phyloP scores from a whole-genome alignment of 2,329 filamentous ascomycete genomes.

The Orbilia brochopaga region DNA sequence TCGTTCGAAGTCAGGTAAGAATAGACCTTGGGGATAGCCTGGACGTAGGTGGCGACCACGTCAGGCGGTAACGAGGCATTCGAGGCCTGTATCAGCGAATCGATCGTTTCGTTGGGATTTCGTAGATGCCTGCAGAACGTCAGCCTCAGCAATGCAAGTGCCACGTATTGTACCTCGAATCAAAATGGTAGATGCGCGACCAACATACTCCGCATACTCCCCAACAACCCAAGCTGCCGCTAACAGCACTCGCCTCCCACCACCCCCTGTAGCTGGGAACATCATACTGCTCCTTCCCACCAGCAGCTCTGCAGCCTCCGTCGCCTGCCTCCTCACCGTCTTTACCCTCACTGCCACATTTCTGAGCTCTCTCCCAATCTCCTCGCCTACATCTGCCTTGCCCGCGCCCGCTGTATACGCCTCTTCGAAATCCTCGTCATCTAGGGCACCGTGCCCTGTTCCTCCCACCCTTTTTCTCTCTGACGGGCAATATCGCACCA shows the following conservation, averaged over 20 bases:
- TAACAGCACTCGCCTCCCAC: constrained; percentile 70
- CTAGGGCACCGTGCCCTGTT: constrained; percentile 27
- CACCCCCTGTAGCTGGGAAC: constrained; percentile 63
- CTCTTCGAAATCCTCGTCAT: constrained; percentile 46
- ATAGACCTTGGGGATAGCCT: constrained; percentile 86
- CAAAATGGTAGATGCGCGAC: neutral
- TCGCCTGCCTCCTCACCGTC: constrained; percentile 78
- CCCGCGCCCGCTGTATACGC: constrained; percentile 30
- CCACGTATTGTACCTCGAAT: neutral
- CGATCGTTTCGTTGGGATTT: constrained; percentile 73
- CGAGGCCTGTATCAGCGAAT: constrained; percentile 73
- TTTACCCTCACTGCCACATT: constrained; percentile 92
- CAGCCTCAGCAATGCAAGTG: neutral
- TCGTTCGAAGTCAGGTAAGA: constrained; percentile 72
- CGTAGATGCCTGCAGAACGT: constrained; percentile 60
- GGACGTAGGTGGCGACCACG: constrained; percentile 78
- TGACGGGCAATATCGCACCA: constrained; percentile 73
- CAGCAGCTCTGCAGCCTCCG: constrained; percentile 80
- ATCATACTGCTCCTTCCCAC: constrained; percentile 62
- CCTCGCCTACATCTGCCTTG: constrained; percentile 65
- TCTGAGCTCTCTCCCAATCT: constrained; percentile 82
- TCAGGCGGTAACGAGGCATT: constrained; percentile 67
- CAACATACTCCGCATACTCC: constrained; percentile 72
- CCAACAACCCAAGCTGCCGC: constrained; percentile 85
- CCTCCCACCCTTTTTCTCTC: constrained; percentile 26